Conservation (phyloP, 805 yeast species). For the Starmerella cellae region DNA sequence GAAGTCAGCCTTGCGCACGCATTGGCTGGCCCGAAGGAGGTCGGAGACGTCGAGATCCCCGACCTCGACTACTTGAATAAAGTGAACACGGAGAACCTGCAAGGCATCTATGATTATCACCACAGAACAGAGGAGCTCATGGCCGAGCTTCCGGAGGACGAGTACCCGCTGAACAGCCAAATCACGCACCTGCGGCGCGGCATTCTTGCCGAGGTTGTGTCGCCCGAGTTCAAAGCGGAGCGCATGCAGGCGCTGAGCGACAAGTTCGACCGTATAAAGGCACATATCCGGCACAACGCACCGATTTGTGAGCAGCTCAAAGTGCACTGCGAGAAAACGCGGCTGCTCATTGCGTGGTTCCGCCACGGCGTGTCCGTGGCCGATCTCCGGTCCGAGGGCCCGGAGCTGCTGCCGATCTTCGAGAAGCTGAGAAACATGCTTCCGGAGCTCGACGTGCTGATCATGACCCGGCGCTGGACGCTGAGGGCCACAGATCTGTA, state of each 20-base stretch:
- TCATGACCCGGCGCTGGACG: slow-evolving; percentile 94
- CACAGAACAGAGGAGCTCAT: not conserved
- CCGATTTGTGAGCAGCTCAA: slow-evolving; percentile 1
- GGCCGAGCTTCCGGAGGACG: slow-evolving; percentile 13
- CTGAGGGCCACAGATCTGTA: slow-evolving; percentile 89
- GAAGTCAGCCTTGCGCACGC: slow-evolving; percentile 61
- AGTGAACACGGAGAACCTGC: slow-evolving; percentile 1
- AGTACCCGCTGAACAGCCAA: slow-evolving; percentile 17
- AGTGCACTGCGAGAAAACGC: slow-evolving; percentile 12
- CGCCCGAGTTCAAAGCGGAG: slow-evolving; percentile 2
- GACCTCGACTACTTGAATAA: slow-evolving; percentile 33
- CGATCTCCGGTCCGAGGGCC: slow-evolving; percentile 24
- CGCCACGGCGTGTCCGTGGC: slow-evolving; percentile 24
- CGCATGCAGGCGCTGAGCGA: slow-evolving; percentile 5
- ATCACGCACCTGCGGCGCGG: slow-evolving; percentile 21
- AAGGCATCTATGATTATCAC: slow-evolving; percentile 1
- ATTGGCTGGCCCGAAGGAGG: slow-evolving; percentile 40
- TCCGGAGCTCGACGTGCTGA: slow-evolving; percentile 61
- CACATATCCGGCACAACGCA: slow-evolving; percentile 1
- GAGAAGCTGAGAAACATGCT: slow-evolving; percentile 51
- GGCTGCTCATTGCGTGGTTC: slow-evolving; percentile 11
- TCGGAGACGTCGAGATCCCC: slow-evolving; percentile 31
- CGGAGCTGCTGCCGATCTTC: slow-evolving; percentile 46
- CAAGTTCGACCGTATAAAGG: slow-evolving; percentile 8
- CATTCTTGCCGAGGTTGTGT: slow-evolving; percentile 11